Base-by-base conservation (phyloP, 306 rosid genomes). In the Sindora glabra region DNA sequence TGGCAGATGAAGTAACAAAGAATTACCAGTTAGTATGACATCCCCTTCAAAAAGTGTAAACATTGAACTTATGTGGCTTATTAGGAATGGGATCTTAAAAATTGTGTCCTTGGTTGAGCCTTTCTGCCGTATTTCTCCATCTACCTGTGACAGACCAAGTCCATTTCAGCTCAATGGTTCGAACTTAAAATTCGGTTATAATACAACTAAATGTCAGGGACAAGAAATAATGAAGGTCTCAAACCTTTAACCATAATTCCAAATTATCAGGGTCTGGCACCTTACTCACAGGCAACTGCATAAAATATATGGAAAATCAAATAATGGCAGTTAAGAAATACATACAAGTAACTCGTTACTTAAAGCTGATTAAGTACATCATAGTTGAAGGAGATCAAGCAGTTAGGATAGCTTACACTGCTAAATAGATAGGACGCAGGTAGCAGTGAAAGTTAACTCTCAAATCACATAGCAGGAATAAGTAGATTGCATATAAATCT, bases 91-190 rank as follows among this genome's bases (percentile, higher is more conserved):
- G 47, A 91, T 71, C 83, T 86, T 91, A 69, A 91, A 91, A 45
- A 88, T 91, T 96, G 83, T 85, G 71, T 91, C 95, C 80, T 83
- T 88, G 70, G 98, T 91, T 52, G 98, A 86, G 67, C 96, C 98
- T 65, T 79, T 91, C 77, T 91, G 98, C 73, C 90, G 86, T 64
- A 83, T 57, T 65, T 86, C 95, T 49, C 76, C 90, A 34, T 91
- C 96, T 12, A 91, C 96, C 98, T 91, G 69, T 33, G 51, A 47
- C 73, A 56, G 55, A 39, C 22, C 48, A 68, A 61, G 8, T 54
- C 24, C 65, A 59, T 36, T 47, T 17, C 18, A 41, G 67, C 26
- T 25, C n/a, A 46, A 51, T 44, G 71, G 19, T 63, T 62, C 50
- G 30, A 27, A 36, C 54, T 6, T 36, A 22, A 49, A 29, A 50